These are phyloP conservation scores for Oenanthe javanica DNA, from an alignment of 140 eudicot genomes.

Conservation along the genomic window DNA sequence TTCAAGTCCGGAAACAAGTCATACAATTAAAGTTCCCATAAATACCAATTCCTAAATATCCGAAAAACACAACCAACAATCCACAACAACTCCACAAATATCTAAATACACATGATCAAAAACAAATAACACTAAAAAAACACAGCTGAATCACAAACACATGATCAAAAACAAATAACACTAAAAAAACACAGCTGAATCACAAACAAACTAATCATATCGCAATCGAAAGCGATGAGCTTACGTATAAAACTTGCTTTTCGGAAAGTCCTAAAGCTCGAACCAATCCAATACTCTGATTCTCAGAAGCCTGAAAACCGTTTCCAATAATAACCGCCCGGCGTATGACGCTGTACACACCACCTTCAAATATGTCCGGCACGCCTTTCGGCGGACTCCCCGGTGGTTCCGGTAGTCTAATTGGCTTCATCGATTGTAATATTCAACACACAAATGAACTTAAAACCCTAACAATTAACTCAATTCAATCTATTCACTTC, in stretches of 20 bases:
- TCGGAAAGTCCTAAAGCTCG: conserved; percentile 80
- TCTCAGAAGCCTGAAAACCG: conserved; percentile 83
- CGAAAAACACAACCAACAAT: too few species aligned
- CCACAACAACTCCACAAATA: too few species aligned
- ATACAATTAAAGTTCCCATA: neutral
- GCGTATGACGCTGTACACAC: conserved; percentile 66
- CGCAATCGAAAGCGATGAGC: conserved; percentile 6
- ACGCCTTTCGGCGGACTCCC: conserved; percentile 76
- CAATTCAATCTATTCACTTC: neutral
- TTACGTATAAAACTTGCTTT: conserved; percentile 67
- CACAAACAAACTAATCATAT: neutral
- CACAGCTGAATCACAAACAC: neutral
- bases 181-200: neutral
- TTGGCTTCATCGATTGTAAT: conserved; percentile 56
- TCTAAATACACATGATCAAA: too few species aligned
- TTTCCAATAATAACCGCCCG: conserved; percentile 81
- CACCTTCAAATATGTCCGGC: conserved; percentile 88
- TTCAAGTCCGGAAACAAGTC: too few species aligned
- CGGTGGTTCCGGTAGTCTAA: conserved; percentile 87
- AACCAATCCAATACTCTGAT: conserved; percentile 76
- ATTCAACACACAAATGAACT: too few species aligned
- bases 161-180: too few species aligned
- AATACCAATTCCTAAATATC: too few species aligned
- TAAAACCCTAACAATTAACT: neutral
- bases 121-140: too few species aligned